Evolutionary conservation across 805 yeast genomes (phyloP), one percentile per base, ranked within the genome.

Genomic region (Myxozyma nipponensis): DNA sequence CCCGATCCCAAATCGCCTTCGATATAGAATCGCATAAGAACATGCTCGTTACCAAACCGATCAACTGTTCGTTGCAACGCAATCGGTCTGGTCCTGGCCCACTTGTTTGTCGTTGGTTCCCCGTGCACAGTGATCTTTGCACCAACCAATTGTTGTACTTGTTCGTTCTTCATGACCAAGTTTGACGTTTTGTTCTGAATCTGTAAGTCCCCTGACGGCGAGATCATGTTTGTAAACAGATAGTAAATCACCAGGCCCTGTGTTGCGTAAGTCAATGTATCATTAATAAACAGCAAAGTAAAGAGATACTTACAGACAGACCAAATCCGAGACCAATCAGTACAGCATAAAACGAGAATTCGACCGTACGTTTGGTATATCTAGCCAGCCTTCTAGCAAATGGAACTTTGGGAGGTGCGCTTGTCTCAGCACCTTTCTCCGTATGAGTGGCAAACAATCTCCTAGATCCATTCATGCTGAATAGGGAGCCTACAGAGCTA

Each of bases 31-130:
- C 82, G 77, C 87, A 87, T 82, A 52, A 79, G 74, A 62, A 84
- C 72, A 60, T 84, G 91, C 50, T 84, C 89, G 58, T 78, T 79
- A 0, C 93, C 91, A 50, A 83, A 84, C 57, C 77, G 75, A 38
- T 82, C 91, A 47, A 78, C 69, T 10, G 43, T 47, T 52, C 79
- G 74, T 51, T 84, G 76, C 13, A 74, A 68, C 22, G 44, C 48
- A 26, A 84, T 79, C 1, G 95, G 95, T 69, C 95, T 78, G 63
- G 85, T 86, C 69, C 95, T 78, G 2, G 88, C 83, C 95, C 95
- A 86, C 60, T 77, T 78, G 61, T 84, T 89, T 41, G 70, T 71
- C 1, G 79, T 67, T 5, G 74, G 67, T 54, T 83, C 89, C 38
- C 95, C 95, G 64, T 83, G 82, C 0, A 95, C 95, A 60, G 82